Conservation (phyloP, 495 filamentous ascomycete species). For the Aspergillus campestris region DNA sequence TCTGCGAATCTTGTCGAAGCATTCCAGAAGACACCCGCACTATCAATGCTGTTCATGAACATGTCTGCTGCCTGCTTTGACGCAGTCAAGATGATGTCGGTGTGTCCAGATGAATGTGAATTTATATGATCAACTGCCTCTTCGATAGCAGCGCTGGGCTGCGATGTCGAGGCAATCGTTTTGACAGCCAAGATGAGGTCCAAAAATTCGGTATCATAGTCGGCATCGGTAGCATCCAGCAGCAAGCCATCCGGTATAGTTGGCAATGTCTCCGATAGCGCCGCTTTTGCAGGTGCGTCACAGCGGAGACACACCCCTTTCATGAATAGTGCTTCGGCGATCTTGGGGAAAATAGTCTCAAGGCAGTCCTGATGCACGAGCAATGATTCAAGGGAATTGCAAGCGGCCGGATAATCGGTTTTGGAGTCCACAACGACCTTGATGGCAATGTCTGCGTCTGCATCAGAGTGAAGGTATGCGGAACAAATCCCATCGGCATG, state of each 20-base stretch:
- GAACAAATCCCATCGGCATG: constrained; percentile 93
- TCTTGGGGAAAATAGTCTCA: constrained; percentile 53
- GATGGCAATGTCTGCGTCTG: constrained; percentile 59
- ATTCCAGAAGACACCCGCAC: constrained; percentile 94
- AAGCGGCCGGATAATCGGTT: constrained; percentile 89
- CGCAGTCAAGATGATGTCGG: constrained; percentile 78
- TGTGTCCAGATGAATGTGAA: constrained; percentile 85
- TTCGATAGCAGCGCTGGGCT: constrained; percentile 37
- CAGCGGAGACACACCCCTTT: constrained; percentile 82
- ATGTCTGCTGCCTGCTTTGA: constrained; percentile 54
- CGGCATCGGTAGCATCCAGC: constrained; percentile 53
- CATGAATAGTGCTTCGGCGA: constrained; percentile 61
- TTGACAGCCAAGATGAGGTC: constrained; percentile 79
- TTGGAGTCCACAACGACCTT: constrained; percentile 88
- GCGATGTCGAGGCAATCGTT: constrained; percentile 44
- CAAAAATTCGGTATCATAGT: constrained; percentile 88
- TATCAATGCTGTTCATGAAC: constrained; percentile 81
- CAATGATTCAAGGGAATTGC: constrained; percentile 85
- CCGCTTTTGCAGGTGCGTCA: constrained; percentile 56
- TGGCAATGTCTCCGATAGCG: constrained; percentile 37
- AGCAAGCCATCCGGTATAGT: constrained; percentile 36
- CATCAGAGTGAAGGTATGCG: constrained; percentile 78
- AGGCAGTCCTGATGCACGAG: constrained; percentile 74
- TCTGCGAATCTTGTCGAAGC: constrained; percentile 90
- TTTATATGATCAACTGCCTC: constrained; percentile 86